These are phyloP conservation scores for Penicillium aurantiogriseum DNA, from an alignment of 2,329 filamentous ascomycete species.

Conservation along the genomic window DNA sequence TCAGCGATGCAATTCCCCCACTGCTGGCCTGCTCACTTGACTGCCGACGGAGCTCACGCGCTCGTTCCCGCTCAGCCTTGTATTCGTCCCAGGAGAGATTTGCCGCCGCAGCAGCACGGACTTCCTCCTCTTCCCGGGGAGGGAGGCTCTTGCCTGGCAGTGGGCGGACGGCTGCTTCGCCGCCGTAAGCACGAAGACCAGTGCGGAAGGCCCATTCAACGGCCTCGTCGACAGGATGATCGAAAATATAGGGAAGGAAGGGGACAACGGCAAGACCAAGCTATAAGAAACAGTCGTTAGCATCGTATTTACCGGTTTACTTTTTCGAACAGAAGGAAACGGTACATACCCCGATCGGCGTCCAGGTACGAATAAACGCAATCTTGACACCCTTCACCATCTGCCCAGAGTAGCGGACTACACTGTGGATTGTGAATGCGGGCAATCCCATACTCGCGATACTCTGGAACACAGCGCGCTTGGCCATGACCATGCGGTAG, in stretches of 20 bases:
- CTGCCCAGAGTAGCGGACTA: slow-evolving; percentile 82
- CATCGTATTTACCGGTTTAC: background rate
- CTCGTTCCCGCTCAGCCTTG: slow-evolving; percentile 30
- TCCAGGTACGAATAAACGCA: slow-evolving; percentile 73
- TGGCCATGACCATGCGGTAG: slow-evolving; percentile 84
- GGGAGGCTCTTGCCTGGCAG: slow-evolving; percentile 20
- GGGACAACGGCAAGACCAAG: slow-evolving; percentile 72
- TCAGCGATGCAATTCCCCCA: slow-evolving; percentile 4
- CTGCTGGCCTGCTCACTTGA: slow-evolving; percentile 3
- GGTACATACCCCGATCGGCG: slow-evolving; percentile 77
- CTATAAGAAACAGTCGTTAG: slow-evolving; percentile 36
- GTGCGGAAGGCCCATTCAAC: slow-evolving; percentile 90
- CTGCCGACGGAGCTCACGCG: slow-evolving; percentile 28
- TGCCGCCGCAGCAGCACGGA: slow-evolving; percentile 9
- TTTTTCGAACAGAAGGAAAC: background rate
- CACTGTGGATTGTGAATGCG: slow-evolving; percentile 88
- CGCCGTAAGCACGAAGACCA: slow-evolving; percentile 72
- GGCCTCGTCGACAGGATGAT: slow-evolving; percentile 86
- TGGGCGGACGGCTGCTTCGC: slow-evolving; percentile 53
- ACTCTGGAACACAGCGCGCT: slow-evolving; percentile 86
- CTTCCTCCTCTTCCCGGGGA: slow-evolving; percentile 1
- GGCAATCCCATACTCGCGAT: slow-evolving; percentile 91
- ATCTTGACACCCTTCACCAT: slow-evolving; percentile 85
- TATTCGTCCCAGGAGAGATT: slow-evolving; percentile 38
- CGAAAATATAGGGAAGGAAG: slow-evolving; percentile 79